Evolutionary conservation across 495 filamentous ascomycete genomes (phyloP).

Genomic region (Penicillium macrosclerotiorum): DNA sequence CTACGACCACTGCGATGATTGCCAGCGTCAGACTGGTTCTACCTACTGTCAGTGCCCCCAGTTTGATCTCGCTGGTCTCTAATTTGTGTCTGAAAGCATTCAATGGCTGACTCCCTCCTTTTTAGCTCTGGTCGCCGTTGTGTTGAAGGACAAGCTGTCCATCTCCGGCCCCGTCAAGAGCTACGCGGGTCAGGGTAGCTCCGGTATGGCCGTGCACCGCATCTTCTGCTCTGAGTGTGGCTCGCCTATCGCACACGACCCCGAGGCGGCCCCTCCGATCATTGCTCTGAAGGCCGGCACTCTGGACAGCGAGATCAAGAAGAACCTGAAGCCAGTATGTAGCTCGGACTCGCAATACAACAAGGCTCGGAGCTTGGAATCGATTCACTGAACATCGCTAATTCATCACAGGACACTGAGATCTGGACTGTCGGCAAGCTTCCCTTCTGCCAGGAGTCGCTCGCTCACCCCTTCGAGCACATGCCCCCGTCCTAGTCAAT

Average conservation of each 20-base stretch:
- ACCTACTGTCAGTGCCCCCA: conserved; percentile 64
- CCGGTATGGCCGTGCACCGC: conserved; percentile 60
- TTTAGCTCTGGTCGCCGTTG: conserved; percentile 64
- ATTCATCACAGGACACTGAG: conserved; percentile 55
- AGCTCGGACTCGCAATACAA: neutral
- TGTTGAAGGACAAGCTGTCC: conserved; percentile 59
- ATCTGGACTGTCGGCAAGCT: conserved; percentile 69
- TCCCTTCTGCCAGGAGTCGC: conserved; percentile 64
- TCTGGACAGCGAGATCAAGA: conserved; percentile 61
- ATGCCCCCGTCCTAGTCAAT: conserved; percentile 62
- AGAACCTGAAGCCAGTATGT: conserved; percentile 61
- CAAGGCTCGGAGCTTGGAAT: too few relatives aligned
- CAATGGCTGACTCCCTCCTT: conserved; percentile 1
- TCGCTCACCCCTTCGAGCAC: conserved; percentile 57
- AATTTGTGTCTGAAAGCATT: too few relatives aligned
- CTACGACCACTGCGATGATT: conserved; percentile 73
- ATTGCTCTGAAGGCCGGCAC: conserved; percentile 68
- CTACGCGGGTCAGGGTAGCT: conserved; percentile 53
- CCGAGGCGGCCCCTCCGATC: conserved; percentile 63
- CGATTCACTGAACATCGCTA: too few relatives aligned
- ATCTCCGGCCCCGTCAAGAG: conserved; percentile 63
- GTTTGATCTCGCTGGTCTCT: too few relatives aligned
- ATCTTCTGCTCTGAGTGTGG: conserved; percentile 69
- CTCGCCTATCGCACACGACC: conserved; percentile 67
- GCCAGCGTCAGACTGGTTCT: conserved; percentile 66